Base-by-base conservation (phyloP, 371 early-diverging fungal species). In the Polyrhizophydium stewartii region DNA sequence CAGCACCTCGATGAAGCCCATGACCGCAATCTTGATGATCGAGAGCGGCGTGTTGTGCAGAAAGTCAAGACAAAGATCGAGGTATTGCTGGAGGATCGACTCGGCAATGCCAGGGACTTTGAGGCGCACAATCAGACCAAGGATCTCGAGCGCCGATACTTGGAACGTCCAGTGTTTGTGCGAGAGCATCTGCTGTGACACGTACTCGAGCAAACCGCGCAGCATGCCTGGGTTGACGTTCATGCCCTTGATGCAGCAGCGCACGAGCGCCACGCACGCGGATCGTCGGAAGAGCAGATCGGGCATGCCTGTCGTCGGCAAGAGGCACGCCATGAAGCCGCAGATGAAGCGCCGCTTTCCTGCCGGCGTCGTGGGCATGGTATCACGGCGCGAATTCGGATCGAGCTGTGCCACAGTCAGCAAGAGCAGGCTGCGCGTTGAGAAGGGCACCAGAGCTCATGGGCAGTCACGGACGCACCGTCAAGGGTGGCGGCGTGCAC, bases 131-230 rank as follows among this genome's bases (percentile, higher is more conserved):
- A 81, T 41, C n/a, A 62, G 60, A 17, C 62, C 57, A 38, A 81
- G 56, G 7, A 81, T 73, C 19, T 81, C 79, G n/a, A 81, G 49
- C 13, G 75, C 77, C 3, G 78, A 77, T 56, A 77, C 56, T 61
- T 81, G 79, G 53, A 64, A 81, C 0, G 68, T 74, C 76, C 76
- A 77, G 27, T 76, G 71, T 51, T 81, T 81, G 57, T 74, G 71
- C 0, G 65, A 58, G 22, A 81, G 59, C 76, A 81, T 76, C 45
- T 79, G 77, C 58, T 72, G 67, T 30, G 71, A 71, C 10, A 70
- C 68, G 58, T 65, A 73, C 57, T 81, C 77, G 37, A 81, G 55
- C 5, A 81, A 62, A 1, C 79, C 73, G 7, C 74, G 65, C 62
- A 81, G 35, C 56, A 76, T 70, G 27, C 63, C 75, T 1, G 73